Evolutionary conservation across 2,329 filamentous ascomycete genomes (phyloP).

Genomic region (Pyricularia sp.): DNA sequence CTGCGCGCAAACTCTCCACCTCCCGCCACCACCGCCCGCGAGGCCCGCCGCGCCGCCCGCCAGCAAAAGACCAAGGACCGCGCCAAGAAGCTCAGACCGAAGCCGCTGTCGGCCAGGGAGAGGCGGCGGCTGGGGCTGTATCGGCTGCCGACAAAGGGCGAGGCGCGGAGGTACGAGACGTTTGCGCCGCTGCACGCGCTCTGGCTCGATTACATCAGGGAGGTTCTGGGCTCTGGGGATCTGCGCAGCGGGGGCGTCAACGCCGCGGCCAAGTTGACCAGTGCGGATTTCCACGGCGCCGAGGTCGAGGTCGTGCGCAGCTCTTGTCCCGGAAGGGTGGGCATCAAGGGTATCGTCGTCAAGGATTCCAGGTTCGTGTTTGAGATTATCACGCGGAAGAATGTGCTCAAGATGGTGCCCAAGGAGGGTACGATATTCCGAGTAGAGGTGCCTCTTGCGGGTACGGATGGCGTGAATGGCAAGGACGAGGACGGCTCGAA

Average conservation of each 20-base stretch:
- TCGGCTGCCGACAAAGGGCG: conserved; percentile 46
- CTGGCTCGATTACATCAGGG: conserved; percentile 77
- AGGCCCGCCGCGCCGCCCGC: conserved; percentile 38
- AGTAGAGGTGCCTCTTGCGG: conserved; percentile 48
- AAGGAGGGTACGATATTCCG: conserved; percentile 85
- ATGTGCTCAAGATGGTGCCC: conserved; percentile 65
- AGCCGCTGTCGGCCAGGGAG: conserved; percentile 65
- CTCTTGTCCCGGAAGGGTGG: conserved; percentile 67
- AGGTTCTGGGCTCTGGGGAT: conserved; percentile 53
- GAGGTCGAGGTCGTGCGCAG: conserved; percentile 71
- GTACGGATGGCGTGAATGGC: conserved; percentile 1
- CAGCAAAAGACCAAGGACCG: conserved; percentile 31
- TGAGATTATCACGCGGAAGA: conserved; percentile 62
- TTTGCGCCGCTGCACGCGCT: conserved; percentile 66
- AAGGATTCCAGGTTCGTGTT: conserved; percentile 79
- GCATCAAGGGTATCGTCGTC: conserved; percentile 73
- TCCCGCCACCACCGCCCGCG: conserved; percentile 42
- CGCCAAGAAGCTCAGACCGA: conserved; percentile 37
- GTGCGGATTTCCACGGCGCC: conserved; percentile 86
- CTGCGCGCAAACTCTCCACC: conserved; percentile 64
- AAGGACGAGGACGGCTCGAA: conserved; percentile 7
- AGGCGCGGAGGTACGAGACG: conserved; percentile 56
- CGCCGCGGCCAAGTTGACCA: conserved; percentile 62
- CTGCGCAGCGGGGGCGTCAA: conserved; percentile 40
- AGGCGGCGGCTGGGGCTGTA: conserved; percentile 63